These are phyloP conservation scores for Aureobasidium pullulans DNA, from an alignment of 2,329 filamentous ascomycete species.

Conservation along the genomic window DNA sequence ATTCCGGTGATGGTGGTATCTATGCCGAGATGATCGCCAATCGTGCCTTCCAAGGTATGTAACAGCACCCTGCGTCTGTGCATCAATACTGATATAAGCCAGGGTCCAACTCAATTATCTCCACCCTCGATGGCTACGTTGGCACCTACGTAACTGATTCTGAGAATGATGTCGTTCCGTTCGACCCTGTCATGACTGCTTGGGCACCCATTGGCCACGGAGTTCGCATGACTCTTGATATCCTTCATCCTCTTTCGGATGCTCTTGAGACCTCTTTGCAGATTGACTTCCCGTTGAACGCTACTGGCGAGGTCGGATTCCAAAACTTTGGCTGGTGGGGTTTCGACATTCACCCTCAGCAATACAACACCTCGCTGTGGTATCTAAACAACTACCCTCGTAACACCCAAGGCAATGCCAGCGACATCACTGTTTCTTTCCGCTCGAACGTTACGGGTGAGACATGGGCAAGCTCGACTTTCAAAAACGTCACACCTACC, in stretches of 20 bases:
- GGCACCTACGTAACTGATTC: conserved; percentile 21
- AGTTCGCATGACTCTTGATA: conserved; percentile 30
- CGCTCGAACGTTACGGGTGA: conserved; percentile 35
- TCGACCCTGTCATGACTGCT: conserved; percentile 22
- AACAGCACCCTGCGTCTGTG: background rate
- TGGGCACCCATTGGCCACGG: conserved; percentile 28
- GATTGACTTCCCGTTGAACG: conserved; percentile 30
- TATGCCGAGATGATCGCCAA: conserved; percentile 66
- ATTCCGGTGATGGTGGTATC: conserved; percentile 64
- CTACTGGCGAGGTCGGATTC: conserved; percentile 39
- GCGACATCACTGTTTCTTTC: conserved; percentile 34
- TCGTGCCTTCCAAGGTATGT: conserved; percentile 55
- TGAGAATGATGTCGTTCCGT: conserved; percentile 26
- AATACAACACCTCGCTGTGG: conserved; percentile 46
- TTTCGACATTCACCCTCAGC: conserved; percentile 41
- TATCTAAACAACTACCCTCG: conserved; percentile 31
- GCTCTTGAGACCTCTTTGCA: conserved; percentile 38
- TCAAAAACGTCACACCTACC: conserved; percentile 16
- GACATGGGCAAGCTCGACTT: conserved; percentile 32
- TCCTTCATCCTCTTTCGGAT: conserved; percentile 37
- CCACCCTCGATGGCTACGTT: conserved; percentile 17
- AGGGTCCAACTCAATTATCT: conserved; percentile 21
- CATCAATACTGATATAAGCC: background rate
- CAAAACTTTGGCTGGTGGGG: conserved; percentile 47
- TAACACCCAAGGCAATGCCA: conserved; percentile 27